Conservation (phyloP, 2,329 filamentous ascomycete species). For the Sclerotinia subarctica region DNA sequence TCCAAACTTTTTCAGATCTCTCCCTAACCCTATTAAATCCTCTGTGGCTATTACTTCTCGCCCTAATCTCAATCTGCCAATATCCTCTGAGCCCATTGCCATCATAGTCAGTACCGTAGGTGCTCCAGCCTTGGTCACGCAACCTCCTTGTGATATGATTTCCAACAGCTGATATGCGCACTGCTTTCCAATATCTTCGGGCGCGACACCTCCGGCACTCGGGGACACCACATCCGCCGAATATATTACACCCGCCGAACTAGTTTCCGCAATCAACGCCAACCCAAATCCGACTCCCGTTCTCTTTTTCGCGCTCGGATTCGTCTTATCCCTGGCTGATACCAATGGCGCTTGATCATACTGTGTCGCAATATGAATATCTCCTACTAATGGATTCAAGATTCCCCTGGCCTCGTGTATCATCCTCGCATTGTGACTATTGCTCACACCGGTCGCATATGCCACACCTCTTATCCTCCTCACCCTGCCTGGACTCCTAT, state of each 20-base stretch:
- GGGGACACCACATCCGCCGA: conserved; percentile 79
- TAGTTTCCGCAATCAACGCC: conserved; percentile 89
- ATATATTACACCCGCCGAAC: conserved; percentile 73
- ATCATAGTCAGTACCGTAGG: conserved; percentile 80
- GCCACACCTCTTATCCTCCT: conserved; percentile 89
- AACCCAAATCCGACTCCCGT: conserved; percentile 90
- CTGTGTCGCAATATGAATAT: conserved; percentile 84
- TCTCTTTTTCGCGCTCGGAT: conserved; percentile 58
- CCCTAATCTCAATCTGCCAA: conserved; percentile 79
- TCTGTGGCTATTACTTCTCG: conserved; percentile 79
- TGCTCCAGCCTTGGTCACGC: conserved; percentile 68
- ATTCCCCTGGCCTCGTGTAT: conserved; percentile 86
- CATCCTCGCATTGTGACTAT: conserved; percentile 91
- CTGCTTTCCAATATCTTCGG: conserved; percentile 84
- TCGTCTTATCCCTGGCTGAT: conserved; percentile 51
- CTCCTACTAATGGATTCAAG: conserved; percentile 78
- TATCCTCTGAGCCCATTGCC: conserved; percentile 97
- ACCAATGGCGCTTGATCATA: conserved; percentile 66
- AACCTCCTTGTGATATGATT: conserved; percentile 76
- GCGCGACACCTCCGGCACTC: conserved; percentile 73
- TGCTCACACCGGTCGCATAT: conserved; percentile 87
- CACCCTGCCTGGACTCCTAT: conserved; percentile 76
- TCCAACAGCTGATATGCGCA: conserved; percentile 90
- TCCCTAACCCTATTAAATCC: conserved; percentile 72
- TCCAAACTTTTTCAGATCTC: conserved; percentile 86